Base-by-base conservation (phyloP, 768 basidiomycete genomes). In the Flagelloscypha sp. region DNA sequence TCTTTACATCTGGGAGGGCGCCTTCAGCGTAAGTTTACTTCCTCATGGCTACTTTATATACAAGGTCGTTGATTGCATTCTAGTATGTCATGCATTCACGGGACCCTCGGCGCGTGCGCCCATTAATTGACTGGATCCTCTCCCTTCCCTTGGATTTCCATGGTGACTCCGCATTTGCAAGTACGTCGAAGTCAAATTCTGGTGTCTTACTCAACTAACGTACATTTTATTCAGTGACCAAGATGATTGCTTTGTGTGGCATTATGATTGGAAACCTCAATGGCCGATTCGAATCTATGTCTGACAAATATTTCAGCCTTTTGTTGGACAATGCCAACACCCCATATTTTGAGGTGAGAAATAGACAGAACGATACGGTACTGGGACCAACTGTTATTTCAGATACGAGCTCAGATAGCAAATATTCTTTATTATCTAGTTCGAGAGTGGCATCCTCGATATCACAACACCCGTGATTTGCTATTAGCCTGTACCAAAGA, bases 121-220 rank as follows among this genome's bases (percentile, higher is more conserved):
- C 74, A 8, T 51, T 95, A 24, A 66, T 90, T 13, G 70, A 84
- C 42, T 93, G 85, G 76, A 75, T 90, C 38, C 50, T 84, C 21
- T 63, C 72, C 13, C 65, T 89, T 3, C 80, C 84, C 2, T 61
- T 89, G 4, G 90, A 95, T 44, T 87, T 93, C 54, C 71, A 74
- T 23, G 74, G 79, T 30, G 84, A 86, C 44, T 94, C 88, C 19
- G 85, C 87, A 2, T 95, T 95, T 54, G 73, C 80, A 44, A 81
- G 88, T 85, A 60, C 52, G 75, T 63, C 24, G 10, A 34, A 19
- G 30, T 23, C 23, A 19, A 37, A 37, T 28, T 19, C 30, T 19
- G 11, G 4, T 18, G 24, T 15, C 16, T 33, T 15, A 33, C 7
- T 21, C 30, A 31, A 29, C 27, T 10, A 11, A 31, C 24, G 32